Evolutionary conservation across 805 yeast species (phyloP).

Genomic region (Zygosaccharomyces bailii): DNA sequence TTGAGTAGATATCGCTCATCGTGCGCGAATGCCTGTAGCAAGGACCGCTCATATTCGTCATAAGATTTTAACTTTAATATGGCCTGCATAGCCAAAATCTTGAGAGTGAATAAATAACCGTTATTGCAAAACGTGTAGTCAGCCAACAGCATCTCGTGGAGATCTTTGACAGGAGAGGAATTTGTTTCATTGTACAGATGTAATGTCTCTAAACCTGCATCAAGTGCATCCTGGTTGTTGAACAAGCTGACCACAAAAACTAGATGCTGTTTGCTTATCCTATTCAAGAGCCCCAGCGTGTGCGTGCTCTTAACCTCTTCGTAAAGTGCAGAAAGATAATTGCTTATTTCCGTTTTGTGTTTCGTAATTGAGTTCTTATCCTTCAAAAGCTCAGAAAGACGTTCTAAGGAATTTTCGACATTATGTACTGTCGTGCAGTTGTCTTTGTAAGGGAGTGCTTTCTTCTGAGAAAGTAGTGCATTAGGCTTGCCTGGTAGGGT

Average conservation of each 20-base stretch:
- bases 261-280: constrained; percentile 25
- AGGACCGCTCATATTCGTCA: constrained; percentile 11
- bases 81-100: constrained; percentile 30
- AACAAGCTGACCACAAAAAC: constrained; percentile 25
- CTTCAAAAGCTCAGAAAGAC: constrained; percentile 10
- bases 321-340: constrained; percentile 8
- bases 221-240: constrained; percentile 10
- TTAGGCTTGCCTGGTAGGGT: constrained; percentile 17
- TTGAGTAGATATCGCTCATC: constrained; percentile 28
- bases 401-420: constrained; percentile 9
- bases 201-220: constrained; percentile 21
- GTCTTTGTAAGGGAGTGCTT: constrained; percentile 2
- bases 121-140: constrained; percentile 26
- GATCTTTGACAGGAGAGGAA: constrained; percentile 10
- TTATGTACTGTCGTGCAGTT: constrained; percentile 4
- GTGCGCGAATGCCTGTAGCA: constrained; percentile 24
- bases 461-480: constrained; percentile 1
- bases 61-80: constrained; percentile 23
- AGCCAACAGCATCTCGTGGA: constrained; percentile 24
- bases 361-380: constrained; percentile 2
- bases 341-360: constrained; percentile 7
- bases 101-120: constrained; percentile 26
- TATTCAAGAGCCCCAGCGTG: constrained; percentile 11
- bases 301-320: constrained; percentile 7
- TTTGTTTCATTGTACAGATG: constrained; percentile 27